These are phyloP conservation scores for Blastobotrys americana DNA, from an alignment of 805 yeast species.

Conservation along the genomic window DNA sequence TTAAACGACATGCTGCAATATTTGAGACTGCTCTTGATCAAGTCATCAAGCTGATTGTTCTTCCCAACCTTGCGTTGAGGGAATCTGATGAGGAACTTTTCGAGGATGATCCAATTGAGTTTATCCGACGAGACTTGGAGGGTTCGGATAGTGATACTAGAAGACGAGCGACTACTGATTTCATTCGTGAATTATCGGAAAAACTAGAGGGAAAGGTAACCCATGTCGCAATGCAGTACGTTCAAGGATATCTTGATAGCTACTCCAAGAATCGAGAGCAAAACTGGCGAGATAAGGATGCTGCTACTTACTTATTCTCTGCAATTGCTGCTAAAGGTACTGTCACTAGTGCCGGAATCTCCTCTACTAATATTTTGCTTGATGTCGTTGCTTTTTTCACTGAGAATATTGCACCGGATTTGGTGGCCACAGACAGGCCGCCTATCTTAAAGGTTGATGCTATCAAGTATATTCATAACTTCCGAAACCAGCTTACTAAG, in stretches of 20 bases:
- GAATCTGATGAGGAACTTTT: constrained; percentile 86
- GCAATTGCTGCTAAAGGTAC: constrained; percentile 89
- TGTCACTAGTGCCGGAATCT: constrained; percentile 77
- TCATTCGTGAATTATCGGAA: constrained; percentile 76
- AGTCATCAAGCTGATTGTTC: constrained; percentile 71
- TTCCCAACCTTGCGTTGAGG: constrained; percentile 83
- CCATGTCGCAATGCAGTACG: constrained; percentile 62
- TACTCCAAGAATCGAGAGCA: constrained; percentile 37
- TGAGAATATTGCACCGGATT: constrained; percentile 73
- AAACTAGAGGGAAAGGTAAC: constrained; percentile 71
- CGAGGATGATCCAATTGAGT: constrained; percentile 96
- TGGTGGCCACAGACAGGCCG: constrained; percentile 48
- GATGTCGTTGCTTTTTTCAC: constrained; percentile 85
- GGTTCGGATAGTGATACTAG: constrained; percentile 93
- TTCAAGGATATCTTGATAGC: constrained; percentile 54
- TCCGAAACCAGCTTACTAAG: constrained; percentile 88
- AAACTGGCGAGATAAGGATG: constrained; percentile 82
- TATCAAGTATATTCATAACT: constrained; percentile 78
- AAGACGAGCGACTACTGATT: constrained; percentile 87
- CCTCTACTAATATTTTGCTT: constrained; percentile 74
- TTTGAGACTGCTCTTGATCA: constrained; percentile 63
- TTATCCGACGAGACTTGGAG: constrained; percentile 85
- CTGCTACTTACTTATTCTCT: constrained; percentile 77
- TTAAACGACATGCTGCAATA: constrained; percentile 55
- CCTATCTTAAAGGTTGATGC: constrained; percentile 89